Percentiles rank a stretch among this genome's conserved stretches.
These are phyloP conservation scores for Cystobasidium pallidum DNA, from an alignment of 1,284 basidiomycete genomes.

Conservation along the genomic window DNA sequence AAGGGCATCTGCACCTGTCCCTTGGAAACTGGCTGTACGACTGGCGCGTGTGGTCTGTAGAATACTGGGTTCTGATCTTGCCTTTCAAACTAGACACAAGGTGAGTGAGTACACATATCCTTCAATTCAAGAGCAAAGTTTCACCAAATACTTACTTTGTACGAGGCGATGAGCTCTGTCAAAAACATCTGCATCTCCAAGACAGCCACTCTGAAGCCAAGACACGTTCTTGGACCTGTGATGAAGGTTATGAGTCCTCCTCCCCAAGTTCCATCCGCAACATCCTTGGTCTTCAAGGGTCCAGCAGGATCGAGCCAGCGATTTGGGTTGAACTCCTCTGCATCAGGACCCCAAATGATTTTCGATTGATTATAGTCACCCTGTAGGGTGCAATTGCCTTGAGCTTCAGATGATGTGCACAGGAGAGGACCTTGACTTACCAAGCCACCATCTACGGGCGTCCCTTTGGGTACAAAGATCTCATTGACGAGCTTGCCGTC, in stretches of 20 bases:
- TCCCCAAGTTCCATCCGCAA: slow-evolving; percentile 16
- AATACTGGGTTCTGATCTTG: slow-evolving; percentile 7
- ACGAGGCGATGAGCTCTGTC: slow-evolving; percentile 10
- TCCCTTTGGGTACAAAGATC: slow-evolving; percentile 61
- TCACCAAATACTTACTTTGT: neutral
- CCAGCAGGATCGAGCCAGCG: slow-evolving; percentile 49
- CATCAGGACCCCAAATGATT: slow-evolving; percentile 71
- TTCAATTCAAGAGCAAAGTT: no score
- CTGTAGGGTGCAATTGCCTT: neutral
- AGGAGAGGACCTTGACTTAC: slow-evolving; percentile 63
- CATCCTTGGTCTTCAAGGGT: slow-evolving; percentile 13
- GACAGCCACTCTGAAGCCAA: slow-evolving; percentile 16
- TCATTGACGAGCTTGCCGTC: slow-evolving; percentile 55
- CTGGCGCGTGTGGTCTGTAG: slow-evolving; percentile 20
- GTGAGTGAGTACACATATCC: no score
- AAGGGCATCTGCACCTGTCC: slow-evolving; percentile 21
- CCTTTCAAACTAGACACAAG: slow-evolving; percentile 3
- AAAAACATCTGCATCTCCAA: slow-evolving; percentile 29
- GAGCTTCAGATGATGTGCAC: neutral
- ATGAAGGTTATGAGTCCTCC: slow-evolving; percentile 24
- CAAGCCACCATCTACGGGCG: slow-evolving; percentile 67
- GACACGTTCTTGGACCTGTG: slow-evolving; percentile 17
- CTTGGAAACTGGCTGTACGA: slow-evolving; percentile 19
- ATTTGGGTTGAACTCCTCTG: slow-evolving; percentile 65
- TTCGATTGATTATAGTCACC: slow-evolving; percentile 54